phyloP scores from a whole-genome alignment of 495 filamentous ascomycete genomes.

The Hypomontagnella monticulosa region DNA sequence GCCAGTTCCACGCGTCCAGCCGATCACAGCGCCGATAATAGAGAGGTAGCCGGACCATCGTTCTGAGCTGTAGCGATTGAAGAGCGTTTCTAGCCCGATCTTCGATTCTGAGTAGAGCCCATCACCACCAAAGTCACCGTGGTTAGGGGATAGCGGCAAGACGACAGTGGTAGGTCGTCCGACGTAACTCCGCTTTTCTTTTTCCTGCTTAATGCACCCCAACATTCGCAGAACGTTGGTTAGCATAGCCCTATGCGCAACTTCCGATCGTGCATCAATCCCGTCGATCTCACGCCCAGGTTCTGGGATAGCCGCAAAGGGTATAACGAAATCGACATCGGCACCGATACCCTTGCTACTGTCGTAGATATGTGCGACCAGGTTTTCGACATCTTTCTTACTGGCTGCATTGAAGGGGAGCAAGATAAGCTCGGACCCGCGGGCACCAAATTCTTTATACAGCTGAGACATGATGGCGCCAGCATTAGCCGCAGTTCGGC shows the following conservation, averaged over 20 bases:
- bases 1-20: conserved; percentile 98
- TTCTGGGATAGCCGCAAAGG: conserved; percentile 88
- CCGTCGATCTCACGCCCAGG: conserved; percentile 89
- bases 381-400: conserved; percentile 85
- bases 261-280: conserved; percentile 93
- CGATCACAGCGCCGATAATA: conserved; percentile 96
- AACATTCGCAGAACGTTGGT: conserved; percentile 93
- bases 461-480: too few species aligned
- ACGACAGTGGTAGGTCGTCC: conserved; percentile 95
- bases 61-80: conserved; percentile 97
- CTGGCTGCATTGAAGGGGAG: conserved; percentile 93
- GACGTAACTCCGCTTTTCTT: conserved; percentile 83
- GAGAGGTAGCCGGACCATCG: conserved; percentile 96
- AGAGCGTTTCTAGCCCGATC: conserved; percentile 90
- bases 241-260: conserved; percentile 98
- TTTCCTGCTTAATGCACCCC: conserved; percentile 86
- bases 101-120: conserved; percentile 98
- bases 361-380: conserved; percentile 87
- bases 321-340: conserved; percentile 88
- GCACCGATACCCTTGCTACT: conserved; percentile 87
- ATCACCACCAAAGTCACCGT: conserved; percentile 96
- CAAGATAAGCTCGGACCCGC: conserved; percentile 85
- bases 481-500: too few species aligned
- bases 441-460: conserved; percentile 67
- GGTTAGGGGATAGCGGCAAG: conserved; percentile 93